Conservation (phyloP, 2,329 filamentous ascomycete genomes). For the Verticillium albo-atrum region DNA sequence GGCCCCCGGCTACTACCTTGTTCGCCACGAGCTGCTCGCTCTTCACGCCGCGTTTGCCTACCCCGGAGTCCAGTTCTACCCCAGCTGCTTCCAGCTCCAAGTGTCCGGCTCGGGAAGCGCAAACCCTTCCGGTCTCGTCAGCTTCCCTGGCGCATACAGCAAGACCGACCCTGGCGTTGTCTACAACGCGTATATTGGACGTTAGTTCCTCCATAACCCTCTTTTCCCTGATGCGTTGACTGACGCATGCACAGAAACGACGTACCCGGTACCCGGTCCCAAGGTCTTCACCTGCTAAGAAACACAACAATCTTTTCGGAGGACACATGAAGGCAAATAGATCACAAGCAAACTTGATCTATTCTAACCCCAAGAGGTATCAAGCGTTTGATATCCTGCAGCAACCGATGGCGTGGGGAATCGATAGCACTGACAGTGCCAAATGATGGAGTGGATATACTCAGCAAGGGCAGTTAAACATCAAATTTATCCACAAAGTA, state of each 20-base stretch:
- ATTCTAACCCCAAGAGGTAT: no score
- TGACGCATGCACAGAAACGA: not conserved
- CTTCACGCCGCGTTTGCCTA: conserved; percentile 43
- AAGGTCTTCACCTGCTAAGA: conserved; percentile 27
- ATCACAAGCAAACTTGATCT: no score
- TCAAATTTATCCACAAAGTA: no score
- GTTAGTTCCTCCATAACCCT: not conserved
- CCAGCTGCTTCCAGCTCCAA: conserved; percentile 53
- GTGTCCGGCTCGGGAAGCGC: conserved; percentile 44
- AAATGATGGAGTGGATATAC: no score
- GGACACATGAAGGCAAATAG: no score
- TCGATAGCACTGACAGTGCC: no score
- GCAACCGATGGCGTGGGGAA: no score
- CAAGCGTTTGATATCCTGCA: no score
- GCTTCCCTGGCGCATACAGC: conserved; percentile 51
- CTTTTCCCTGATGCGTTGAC: conserved; percentile 16
- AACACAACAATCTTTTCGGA: no score
- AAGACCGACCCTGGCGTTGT: conserved; percentile 45
- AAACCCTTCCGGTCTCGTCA: conserved; percentile 36
- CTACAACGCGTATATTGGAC: conserved; percentile 40
- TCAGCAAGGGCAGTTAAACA: no score
- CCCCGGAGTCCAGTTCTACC: conserved; percentile 55
- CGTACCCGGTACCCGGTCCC: conserved; percentile 44
- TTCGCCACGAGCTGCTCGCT: conserved; percentile 54
- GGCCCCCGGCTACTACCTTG: conserved; percentile 50